Conservation (phyloP, 192 early-diverging fungal species). For the Gaertneriomyces semiglobifer region DNA sequence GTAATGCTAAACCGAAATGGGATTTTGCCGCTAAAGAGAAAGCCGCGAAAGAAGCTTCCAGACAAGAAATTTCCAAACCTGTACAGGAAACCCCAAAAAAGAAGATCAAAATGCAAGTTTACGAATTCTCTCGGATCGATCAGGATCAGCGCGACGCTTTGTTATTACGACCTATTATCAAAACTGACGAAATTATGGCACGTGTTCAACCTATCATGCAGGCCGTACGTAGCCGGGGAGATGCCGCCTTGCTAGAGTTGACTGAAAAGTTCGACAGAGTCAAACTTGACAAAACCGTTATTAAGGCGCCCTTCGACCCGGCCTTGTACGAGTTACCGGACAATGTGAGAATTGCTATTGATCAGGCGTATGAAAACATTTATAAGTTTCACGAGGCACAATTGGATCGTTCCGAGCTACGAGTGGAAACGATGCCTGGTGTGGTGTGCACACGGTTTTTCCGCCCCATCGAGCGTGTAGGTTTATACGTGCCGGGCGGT, state of each 20-base stretch:
- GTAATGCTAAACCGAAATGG: conserved; percentile 84
- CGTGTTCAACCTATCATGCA: conserved; percentile 89
- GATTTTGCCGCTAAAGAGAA: not conserved
- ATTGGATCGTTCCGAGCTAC: conserved; percentile 60
- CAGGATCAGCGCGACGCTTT: conserved; percentile 55
- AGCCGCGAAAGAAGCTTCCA: conserved; percentile 3
- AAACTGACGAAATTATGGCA: conserved; percentile 81
- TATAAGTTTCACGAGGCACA: conserved; percentile 92
- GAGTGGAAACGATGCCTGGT: conserved; percentile 97
- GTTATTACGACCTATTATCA: conserved; percentile 86
- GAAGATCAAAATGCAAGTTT: conserved; percentile 71
- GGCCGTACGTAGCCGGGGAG: conserved; percentile 77
- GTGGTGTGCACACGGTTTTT: conserved; percentile 90
- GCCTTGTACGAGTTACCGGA: conserved; percentile 45
- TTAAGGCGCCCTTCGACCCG: conserved; percentile 77
- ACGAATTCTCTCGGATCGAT: conserved; percentile 53
- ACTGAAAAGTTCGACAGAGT: conserved; percentile 92
- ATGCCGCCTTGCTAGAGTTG: conserved; percentile 75
- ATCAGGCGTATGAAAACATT: conserved; percentile 93
- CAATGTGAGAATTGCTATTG: conserved; percentile 76
- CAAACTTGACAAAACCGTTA: conserved; percentile 59
- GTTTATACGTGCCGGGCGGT: conserved; percentile 97
- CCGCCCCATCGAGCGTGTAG: conserved; percentile 93
- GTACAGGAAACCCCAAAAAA: conserved; percentile 18
- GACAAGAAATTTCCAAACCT: conserved; percentile 39